Evolutionary conservation across 2,329 filamentous ascomycete species (phyloP).

Genomic region (Corynespora cassiicola): DNA sequence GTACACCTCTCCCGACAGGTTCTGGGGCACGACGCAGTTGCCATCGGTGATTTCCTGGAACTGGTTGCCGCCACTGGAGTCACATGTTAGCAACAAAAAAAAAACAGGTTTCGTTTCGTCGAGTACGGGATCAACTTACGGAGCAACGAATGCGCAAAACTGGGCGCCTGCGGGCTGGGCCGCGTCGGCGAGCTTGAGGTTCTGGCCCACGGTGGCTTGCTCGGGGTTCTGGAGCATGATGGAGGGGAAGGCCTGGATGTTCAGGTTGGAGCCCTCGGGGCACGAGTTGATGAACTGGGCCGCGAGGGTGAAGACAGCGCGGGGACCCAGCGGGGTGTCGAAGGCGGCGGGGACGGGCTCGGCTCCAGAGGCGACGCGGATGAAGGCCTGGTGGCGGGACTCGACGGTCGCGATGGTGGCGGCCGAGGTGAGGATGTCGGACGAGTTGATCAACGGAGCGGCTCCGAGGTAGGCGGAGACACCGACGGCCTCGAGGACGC

Average conservation of each 20-base stretch:
- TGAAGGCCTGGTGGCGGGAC: slow-evolving; percentile 75
- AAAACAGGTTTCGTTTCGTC: no score
- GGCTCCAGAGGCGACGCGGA: slow-evolving; percentile 65
- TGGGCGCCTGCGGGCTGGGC: slow-evolving; percentile 53
- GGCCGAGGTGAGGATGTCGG: slow-evolving; percentile 68
- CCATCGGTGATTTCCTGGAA: slow-evolving; percentile 65
- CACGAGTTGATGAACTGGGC: slow-evolving; percentile 75
- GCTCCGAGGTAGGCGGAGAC: slow-evolving; percentile 76
- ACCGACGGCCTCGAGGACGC: slow-evolving; percentile 74
- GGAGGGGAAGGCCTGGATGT: slow-evolving; percentile 68
- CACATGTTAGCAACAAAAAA: slow-evolving; percentile 26
- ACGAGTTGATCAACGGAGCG: slow-evolving; percentile 67
- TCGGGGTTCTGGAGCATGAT: slow-evolving; percentile 61
- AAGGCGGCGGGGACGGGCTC: slow-evolving; percentile 72
- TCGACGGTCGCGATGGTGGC: slow-evolving; percentile 76
- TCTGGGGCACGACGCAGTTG: slow-evolving; percentile 67
- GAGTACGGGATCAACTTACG: slow-evolving; percentile 49
- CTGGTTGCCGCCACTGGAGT: slow-evolving; percentile 41
- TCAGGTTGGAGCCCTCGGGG: slow-evolving; percentile 68
- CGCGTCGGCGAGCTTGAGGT: slow-evolving; percentile 46
- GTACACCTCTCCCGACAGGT: slow-evolving; percentile 69
- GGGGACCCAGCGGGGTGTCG: slow-evolving; percentile 71
- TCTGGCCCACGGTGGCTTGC: slow-evolving; percentile 46
- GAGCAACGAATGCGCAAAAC: slow-evolving; percentile 73
- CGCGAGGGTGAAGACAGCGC: slow-evolving; percentile 75